Conservation (phyloP, 2,329 filamentous ascomycete species). For the Aspergillus brasiliensis region DNA sequence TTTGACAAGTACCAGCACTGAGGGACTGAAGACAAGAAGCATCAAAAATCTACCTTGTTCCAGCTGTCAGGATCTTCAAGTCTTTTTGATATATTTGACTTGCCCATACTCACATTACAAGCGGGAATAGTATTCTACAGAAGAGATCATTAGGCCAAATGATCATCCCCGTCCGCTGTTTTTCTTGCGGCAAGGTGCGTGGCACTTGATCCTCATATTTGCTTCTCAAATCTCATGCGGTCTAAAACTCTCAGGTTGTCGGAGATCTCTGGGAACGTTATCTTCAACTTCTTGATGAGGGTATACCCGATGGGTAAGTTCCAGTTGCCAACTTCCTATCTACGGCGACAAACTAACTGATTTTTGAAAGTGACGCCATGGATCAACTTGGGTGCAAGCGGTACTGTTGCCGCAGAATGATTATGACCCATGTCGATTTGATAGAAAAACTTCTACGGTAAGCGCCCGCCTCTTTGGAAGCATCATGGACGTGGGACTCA, state of each 20-base stretch:
- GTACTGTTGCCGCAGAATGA: slow-evolving; percentile 98
- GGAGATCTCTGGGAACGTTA: slow-evolving; percentile 98
- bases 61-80: neutral
- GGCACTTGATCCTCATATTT: neutral
- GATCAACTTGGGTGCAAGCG: slow-evolving; percentile 89
- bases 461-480: slow-evolving; percentile 24
- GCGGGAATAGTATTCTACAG: too few species aligned
- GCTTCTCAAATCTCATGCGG: slow-evolving; percentile 13
- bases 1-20: neutral
- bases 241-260: slow-evolving; percentile 69
- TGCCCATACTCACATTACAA: neutral
- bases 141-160: slow-evolving; percentile 51
- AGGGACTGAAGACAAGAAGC: neutral
- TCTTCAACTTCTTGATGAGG: slow-evolving; percentile 80
- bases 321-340: neutral
- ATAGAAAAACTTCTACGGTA: slow-evolving; percentile 98
- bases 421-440: slow-evolving; percentile 98
- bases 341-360: slow-evolving; percentile 13
- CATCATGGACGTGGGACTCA: neutral
- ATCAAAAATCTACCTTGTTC: too few species aligned
- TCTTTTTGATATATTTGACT: neutral
- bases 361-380: slow-evolving; percentile 77
- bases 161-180: slow-evolving; percentile 99
- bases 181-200: slow-evolving; percentile 95
- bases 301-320: slow-evolving; percentile 71